Evolutionary conservation across 805 yeast species (phyloP).

Genomic region (Millerago galiae): DNA sequence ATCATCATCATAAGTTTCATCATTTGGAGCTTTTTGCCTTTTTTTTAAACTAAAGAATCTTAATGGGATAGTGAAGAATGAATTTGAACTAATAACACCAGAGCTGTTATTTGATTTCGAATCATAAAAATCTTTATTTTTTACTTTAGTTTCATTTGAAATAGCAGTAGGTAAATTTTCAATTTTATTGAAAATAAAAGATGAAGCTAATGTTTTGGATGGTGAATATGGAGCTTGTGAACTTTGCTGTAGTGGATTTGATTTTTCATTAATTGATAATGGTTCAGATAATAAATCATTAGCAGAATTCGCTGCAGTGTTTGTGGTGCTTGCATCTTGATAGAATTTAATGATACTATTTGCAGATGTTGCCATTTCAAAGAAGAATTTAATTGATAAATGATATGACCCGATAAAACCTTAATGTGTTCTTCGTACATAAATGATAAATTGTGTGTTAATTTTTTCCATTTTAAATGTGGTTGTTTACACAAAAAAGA

Average conservation of each 20-base stretch:
- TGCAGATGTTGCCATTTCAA: constrained; percentile 8
- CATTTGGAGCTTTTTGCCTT: neutral
- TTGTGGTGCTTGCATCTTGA: constrained; percentile 8
- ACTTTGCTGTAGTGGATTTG: neutral
- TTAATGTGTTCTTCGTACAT: too few species aligned
- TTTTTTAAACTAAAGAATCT: constrained; percentile 4
- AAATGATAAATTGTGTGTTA: neutral
- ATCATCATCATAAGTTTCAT: neutral
- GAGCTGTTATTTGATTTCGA: neutral
- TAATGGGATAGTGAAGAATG: constrained; percentile 7
- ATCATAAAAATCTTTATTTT: neutral
- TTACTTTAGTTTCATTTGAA: neutral
- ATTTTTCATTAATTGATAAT: neutral
- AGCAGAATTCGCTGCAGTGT: constrained; percentile 4
- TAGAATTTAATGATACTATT: constrained; percentile 13
- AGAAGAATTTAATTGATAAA: neutral
- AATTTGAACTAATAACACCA: constrained; percentile 2
- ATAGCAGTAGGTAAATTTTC: constrained; percentile 13
- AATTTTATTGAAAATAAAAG: constrained; percentile 4
- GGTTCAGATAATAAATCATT: neutral
- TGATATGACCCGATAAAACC: neutral
- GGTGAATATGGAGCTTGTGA: neutral
- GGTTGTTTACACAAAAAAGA: neutral
- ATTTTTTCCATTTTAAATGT: too few species aligned
- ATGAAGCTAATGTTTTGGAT: constrained; percentile 1